Percentiles rank a stretch among this genome's conserved stretches.
Evolutionary conservation across 2,329 filamentous ascomycete species (phyloP).

Genomic region (Zymoseptoria pseudotritici): DNA sequence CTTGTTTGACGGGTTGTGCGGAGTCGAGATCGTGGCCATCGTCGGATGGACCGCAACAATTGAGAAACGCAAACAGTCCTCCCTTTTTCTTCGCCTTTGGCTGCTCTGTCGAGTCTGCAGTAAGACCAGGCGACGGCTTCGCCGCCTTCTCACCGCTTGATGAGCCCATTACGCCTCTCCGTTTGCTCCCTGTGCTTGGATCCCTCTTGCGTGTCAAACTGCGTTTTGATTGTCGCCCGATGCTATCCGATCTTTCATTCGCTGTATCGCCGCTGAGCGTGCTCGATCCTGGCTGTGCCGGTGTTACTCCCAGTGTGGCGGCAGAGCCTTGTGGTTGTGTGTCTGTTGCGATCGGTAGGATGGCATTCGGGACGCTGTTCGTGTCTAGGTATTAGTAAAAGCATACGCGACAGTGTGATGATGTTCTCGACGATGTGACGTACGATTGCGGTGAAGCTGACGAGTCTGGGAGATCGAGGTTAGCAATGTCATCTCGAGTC

Average conservation of each 20-base stretch:
- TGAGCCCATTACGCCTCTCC: slow-evolving; percentile 31
- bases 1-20: slow-evolving; percentile 38
- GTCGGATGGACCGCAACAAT: slow-evolving; percentile 60
- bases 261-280: slow-evolving; percentile 40
- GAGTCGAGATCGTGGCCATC: slow-evolving; percentile 51
- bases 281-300: slow-evolving; percentile 15
- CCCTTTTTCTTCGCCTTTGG: slow-evolving; percentile 37
- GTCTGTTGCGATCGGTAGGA: slow-evolving; percentile 3
- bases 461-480: slow-evolving; percentile 11
- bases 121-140: slow-evolving; percentile 26
- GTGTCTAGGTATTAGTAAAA: slow-evolving; percentile 8
- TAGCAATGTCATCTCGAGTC: slow-evolving; percentile 3
- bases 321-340: slow-evolving; percentile 4
- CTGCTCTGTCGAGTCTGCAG: slow-evolving; percentile 24
- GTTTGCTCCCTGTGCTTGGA: slow-evolving; percentile 41
- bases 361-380: slow-evolving; percentile 13
- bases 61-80: slow-evolving; percentile 47
- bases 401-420: slow-evolving; percentile 9
- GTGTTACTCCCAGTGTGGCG: slow-evolving; percentile 8
- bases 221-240: slow-evolving; percentile 39
- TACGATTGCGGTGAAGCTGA: slow-evolving; percentile 18
- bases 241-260: slow-evolving; percentile 37
- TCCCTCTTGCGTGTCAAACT: slow-evolving; percentile 41
- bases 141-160: slow-evolving; percentile 35
- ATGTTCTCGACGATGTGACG: slow-evolving; percentile 14